Percentiles rank a stretch among this genome's conserved stretches.
phyloP scores from a whole-genome alignment of 2,329 filamentous ascomycete genomes.

The Apiospora marii region DNA sequence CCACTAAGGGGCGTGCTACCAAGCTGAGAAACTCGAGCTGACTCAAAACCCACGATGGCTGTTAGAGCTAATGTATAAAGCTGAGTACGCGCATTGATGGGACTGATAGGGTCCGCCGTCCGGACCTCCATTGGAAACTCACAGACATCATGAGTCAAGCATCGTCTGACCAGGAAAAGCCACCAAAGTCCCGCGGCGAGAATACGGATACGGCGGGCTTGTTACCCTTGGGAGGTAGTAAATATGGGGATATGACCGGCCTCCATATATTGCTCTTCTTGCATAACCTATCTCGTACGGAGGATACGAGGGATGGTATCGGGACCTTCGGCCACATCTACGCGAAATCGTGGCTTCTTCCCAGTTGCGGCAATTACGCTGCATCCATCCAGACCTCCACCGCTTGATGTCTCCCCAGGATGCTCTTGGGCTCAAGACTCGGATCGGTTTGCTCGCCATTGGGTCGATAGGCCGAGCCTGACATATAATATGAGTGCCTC shows the following conservation, averaged over 20 bases:
- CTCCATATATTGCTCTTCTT: background rate
- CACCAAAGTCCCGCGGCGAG: background rate
- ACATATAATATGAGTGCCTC: background rate
- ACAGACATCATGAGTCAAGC: background rate
- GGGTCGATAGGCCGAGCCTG: background rate
- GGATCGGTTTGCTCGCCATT: background rate
- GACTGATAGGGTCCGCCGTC: background rate
- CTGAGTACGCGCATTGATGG: background rate
- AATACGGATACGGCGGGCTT: background rate
- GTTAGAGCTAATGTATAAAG: background rate
- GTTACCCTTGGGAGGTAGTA: background rate
- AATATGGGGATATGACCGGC: background rate
- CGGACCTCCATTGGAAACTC: background rate
- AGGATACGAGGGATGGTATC: background rate
- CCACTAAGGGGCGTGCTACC: background rate
- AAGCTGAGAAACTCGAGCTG: background rate
- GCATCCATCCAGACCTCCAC: background rate
- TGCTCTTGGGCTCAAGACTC: background rate
- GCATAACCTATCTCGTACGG: background rate
- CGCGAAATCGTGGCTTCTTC: background rate
- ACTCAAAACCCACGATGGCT: background rate
- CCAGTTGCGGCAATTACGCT: background rate
- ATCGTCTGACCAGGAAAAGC: background rate
- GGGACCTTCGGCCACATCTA: background rate
- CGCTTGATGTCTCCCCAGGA: background rate